Percentiles rank a stretch among this genome's conserved stretches.
Evolutionary conservation across 2,329 filamentous ascomycete genomes (phyloP).

Genomic region (Calonectria crousiana): DNA sequence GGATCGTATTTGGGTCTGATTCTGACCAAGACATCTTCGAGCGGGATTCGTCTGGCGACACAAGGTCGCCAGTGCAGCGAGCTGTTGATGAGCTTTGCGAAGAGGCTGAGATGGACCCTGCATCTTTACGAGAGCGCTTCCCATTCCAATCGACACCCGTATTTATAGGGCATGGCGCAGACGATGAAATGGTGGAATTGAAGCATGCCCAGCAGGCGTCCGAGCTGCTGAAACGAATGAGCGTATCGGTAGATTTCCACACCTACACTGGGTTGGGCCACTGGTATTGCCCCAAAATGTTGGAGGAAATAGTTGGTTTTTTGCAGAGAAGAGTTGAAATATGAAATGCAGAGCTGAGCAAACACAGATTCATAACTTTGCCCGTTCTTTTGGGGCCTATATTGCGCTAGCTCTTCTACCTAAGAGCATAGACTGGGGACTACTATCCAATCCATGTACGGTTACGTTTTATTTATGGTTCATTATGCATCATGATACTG

Average conservation of each 20-base stretch:
- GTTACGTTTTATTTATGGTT: slow-evolving; percentile 4
- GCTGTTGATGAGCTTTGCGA: slow-evolving; percentile 43
- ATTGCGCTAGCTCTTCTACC: slow-evolving; percentile 5
- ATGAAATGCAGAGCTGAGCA: not conserved
- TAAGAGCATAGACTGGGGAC: not conserved
- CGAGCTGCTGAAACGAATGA: slow-evolving; percentile 50
- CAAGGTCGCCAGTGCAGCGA: slow-evolving; percentile 30
- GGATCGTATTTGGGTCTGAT: slow-evolving; percentile 3
- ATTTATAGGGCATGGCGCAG: slow-evolving; percentile 59
- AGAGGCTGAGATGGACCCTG: slow-evolving; percentile 43
- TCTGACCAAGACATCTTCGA: slow-evolving; percentile 39
- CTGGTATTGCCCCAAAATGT: slow-evolving; percentile 58
- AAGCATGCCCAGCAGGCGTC: slow-evolving; percentile 50
- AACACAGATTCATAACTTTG: not conserved
- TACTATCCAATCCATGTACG: slow-evolving; percentile 12
- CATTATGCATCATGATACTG: slow-evolving; percentile 24
- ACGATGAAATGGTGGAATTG: slow-evolving; percentile 57
- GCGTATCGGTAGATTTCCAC: slow-evolving; percentile 50
- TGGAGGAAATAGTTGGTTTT: slow-evolving; percentile 52
- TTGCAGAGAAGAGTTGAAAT: slow-evolving; percentile 26
- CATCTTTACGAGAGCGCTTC: not conserved
- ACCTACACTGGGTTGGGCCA: slow-evolving; percentile 58
- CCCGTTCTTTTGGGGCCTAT: not conserved
- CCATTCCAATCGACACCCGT: slow-evolving; percentile 51
- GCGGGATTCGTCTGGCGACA: slow-evolving; percentile 8